Evolutionary conservation across 352 stramenopile genomes (phyloP), one percentile per base, ranked within the genome.

Genomic region (Phytophthora kernoviae): DNA sequence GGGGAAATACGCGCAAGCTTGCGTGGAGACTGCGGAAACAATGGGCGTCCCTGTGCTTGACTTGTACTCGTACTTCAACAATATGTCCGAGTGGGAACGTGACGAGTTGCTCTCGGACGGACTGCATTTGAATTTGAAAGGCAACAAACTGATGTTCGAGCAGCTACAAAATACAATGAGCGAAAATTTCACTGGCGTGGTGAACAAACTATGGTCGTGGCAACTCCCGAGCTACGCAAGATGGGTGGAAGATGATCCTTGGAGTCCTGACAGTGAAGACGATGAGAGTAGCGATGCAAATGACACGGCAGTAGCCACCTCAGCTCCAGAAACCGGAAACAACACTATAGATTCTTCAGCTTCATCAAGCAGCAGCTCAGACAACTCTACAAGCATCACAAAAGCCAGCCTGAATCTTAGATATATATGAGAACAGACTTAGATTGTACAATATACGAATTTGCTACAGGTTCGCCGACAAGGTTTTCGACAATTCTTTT

Each of bases 51-150:
- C 62, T 0, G 66, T 74, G 30, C 67, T 89, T 2, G 70, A 86
- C 46, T 50, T 86, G 50, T 56, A 79, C 52, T 43, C 44, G n/a
- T 60, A 64, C 11, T 81, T 87, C 53, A 81, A 82, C 51, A 45
- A 56, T 27, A 56, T 73, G 46, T 8, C 44, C 5, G 47, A 66
- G 56, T 59, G 58, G 34, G 37, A 81, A 68, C 65, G 70, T 30
- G 37, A 66, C 42, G 11, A 47, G 44, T 27, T 56, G 26, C 67
- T 71, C 21, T 34, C 56, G 4, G 79, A 90, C 50, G 79, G 79
- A 0, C 65, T 87, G 30, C 79, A 90, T 50, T 59, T 87, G 18
- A 79, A 61, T 34, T 42, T 50, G 20, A 61, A 55, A 10, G 79
- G 75, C 36, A 87, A 87, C 54, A 37, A 46, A n/a, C 37, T 67